These are phyloP conservation scores for Rhizopus microsporus DNA, from an alignment of 371 early-diverging fungal species.

Conservation along the genomic window DNA sequence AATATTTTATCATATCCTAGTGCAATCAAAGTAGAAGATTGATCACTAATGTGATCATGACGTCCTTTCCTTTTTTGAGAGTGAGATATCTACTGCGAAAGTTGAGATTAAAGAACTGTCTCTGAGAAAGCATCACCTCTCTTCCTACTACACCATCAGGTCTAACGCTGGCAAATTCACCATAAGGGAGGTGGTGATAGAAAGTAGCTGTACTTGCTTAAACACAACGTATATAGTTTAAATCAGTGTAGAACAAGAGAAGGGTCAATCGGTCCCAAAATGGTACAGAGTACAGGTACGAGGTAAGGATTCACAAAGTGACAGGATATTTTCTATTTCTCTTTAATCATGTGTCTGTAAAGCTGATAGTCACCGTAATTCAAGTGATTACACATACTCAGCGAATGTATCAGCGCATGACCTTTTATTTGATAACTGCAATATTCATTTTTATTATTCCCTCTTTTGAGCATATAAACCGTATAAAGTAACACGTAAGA, in stretches of 20 bases:
- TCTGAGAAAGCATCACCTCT: slow-evolving; percentile 1
- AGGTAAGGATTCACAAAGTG: no score
- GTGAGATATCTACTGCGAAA: not conserved
- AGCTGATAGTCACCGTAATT: no score
- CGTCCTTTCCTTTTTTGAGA: slow-evolving; percentile 6
- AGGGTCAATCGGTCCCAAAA: slow-evolving; percentile 10
- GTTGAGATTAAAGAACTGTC: not conserved
- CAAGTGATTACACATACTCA: no score
- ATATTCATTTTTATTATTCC: no score
- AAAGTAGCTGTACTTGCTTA: not conserved
- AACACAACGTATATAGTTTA: slow-evolving; percentile 3
- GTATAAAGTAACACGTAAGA: no score
- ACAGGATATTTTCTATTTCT: no score
- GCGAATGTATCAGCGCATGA: no score
- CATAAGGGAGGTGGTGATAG: no score
- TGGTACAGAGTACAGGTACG: no score
- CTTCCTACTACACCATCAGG: slow-evolving; percentile 8
- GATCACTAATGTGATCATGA: slow-evolving; percentile 6
- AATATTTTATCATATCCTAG: slow-evolving; percentile 1
- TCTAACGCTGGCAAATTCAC: slow-evolving; percentile 2
- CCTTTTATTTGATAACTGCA: no score
- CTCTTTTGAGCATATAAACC: no score
- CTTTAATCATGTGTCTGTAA: no score
- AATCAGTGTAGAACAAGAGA: slow-evolving; percentile 7
- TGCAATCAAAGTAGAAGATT: slow-evolving; percentile 9